These are phyloP conservation scores for Phytomonas sp. DNA, from an alignment of 208 protist species.

Conservation along the genomic window DNA sequence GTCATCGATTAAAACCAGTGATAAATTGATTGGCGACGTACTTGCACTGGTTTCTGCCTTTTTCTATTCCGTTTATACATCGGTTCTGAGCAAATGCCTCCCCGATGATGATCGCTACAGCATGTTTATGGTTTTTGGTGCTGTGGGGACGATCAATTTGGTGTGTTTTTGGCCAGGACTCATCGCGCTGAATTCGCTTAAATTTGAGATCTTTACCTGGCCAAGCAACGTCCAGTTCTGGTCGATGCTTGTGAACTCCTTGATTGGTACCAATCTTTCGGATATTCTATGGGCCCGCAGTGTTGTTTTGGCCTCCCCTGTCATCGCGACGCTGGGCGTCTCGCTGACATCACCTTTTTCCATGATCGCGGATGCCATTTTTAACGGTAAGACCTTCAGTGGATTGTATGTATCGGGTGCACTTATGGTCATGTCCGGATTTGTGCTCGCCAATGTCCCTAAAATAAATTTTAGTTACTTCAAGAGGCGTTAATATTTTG, in stretches of 20 bases:
- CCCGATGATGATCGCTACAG: slow-evolving; percentile 76
- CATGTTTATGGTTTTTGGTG: slow-evolving; percentile 87
- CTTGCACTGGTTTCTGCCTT: slow-evolving; percentile 72
- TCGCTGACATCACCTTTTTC: slow-evolving; percentile 85
- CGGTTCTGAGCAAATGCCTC: slow-evolving; percentile 62
- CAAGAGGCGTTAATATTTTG: slow-evolving; percentile 3
- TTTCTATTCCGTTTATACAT: slow-evolving; percentile 88
- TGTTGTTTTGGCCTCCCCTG: slow-evolving; percentile 84
- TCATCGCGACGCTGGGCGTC: slow-evolving; percentile 84
- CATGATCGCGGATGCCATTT: slow-evolving; percentile 75
- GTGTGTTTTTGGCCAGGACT: slow-evolving; percentile 71
- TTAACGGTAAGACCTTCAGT: slow-evolving; percentile 33
- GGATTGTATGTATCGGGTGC: slow-evolving; percentile 63
- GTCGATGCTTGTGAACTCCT: slow-evolving; percentile 69
- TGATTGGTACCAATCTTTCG: slow-evolving; percentile 86
- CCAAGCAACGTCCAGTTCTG: slow-evolving; percentile 52
- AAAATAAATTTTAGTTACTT: slow-evolving; percentile 8
- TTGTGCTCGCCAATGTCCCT: slow-evolving; percentile 71
- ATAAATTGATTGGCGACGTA: slow-evolving; percentile 55
- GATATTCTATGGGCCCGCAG: slow-evolving; percentile 88
- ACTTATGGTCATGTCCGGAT: slow-evolving; percentile 62
- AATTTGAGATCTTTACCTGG: slow-evolving; percentile 57
- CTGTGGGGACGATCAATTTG: slow-evolving; percentile 74
- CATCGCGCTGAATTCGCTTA: slow-evolving; percentile 36
- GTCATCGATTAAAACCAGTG: slow-evolving; percentile 7